phyloP scores from a whole-genome alignment of 768 basidiomycete species.

The Xerocomus potaroensis region DNA sequence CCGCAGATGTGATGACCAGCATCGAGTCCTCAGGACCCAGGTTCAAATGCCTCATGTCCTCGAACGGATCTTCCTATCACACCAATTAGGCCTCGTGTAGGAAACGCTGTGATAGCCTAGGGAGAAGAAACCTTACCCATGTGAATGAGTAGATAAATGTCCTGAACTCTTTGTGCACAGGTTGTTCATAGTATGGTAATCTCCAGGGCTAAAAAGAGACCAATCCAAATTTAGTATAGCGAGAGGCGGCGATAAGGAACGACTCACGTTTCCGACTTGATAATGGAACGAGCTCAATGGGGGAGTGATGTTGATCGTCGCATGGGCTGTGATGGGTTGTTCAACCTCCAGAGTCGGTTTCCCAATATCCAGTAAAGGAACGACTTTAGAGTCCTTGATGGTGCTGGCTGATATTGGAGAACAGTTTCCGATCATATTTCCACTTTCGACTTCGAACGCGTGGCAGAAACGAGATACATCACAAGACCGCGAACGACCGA shows the following conservation, averaged over 20 bases:
- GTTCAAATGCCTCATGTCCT: conserved; percentile 62
- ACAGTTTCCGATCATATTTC: conserved; percentile 52
- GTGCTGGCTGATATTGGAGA: conserved; percentile 36
- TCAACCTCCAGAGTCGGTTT: conserved; percentile 31
- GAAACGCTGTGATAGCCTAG: not conserved
- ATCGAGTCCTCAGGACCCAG: conserved; percentile 60
- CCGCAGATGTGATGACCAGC: conserved; percentile 72
- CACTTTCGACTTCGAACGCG: conserved; percentile 60
- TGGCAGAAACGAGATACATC: conserved; percentile 54
- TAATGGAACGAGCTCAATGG: conserved; percentile 64
- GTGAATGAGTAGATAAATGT: conserved; percentile 65
- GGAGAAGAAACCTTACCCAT: conserved; percentile 37
- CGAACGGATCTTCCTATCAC: conserved; percentile 64
- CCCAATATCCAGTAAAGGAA: conserved; percentile 42
- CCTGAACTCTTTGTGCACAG: conserved; percentile 62
- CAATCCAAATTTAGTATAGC: not conserved
- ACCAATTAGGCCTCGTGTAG: not conserved
- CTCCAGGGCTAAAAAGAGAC: conserved; percentile 53
- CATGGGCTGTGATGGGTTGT: conserved; percentile 15
- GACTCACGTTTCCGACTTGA: conserved; percentile 44
- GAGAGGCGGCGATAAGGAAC: not conserved
- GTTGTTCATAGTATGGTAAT: conserved; percentile 65
- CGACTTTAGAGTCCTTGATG: conserved; percentile 33
- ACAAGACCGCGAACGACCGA: conserved; percentile 61
- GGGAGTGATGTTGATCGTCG: conserved; percentile 46